Conservation (phyloP, 1,284 basidiomycete species). For the Cutaneotrichosporon sp. region DNA sequence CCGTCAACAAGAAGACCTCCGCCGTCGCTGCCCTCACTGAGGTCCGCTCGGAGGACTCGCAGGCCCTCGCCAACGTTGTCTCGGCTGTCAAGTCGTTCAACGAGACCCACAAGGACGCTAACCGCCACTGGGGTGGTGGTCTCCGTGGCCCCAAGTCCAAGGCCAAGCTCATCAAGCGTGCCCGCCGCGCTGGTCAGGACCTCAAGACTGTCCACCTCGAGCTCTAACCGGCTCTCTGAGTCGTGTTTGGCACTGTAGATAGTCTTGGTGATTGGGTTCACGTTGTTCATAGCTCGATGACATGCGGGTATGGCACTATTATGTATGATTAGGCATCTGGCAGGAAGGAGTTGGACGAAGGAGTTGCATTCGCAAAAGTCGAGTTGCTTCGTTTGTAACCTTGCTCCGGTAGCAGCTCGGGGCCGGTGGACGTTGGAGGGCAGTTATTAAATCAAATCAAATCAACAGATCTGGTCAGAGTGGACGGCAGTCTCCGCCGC, state of each 20-base stretch:
- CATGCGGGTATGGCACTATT: constrained; percentile 2
- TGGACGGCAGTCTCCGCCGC: too few relatives aligned
- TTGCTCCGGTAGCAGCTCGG: too few relatives aligned
- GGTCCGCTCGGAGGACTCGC: constrained; percentile 88
- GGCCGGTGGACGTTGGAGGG: too few relatives aligned
- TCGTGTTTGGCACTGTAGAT: background rate
- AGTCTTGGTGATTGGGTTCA: background rate
- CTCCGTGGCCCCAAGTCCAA: constrained; percentile 85
- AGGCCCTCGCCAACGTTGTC: constrained; percentile 87
- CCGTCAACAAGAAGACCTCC: constrained; percentile 80
- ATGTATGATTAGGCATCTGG: constrained; percentile 3
- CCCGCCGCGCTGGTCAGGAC: constrained; percentile 63
- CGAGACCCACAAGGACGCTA: constrained; percentile 81
- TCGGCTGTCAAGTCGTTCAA: constrained; percentile 88
- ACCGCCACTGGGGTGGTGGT: constrained; percentile 94
- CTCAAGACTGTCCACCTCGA: constrained; percentile 44
- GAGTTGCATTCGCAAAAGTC: too few relatives aligned
- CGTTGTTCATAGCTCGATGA: constrained; percentile 4
- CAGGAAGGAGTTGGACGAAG: background rate
- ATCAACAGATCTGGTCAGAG: too few relatives aligned
- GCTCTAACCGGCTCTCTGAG: constrained; percentile 33
- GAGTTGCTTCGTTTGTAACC: too few relatives aligned
- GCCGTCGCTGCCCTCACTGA: constrained; percentile 88
- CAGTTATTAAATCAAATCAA: too few relatives aligned
- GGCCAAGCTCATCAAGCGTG: constrained; percentile 88